Percentiles rank a stretch among this genome's conserved stretches.
Conservation (phyloP, 2,329 filamentous ascomycete species). For the Exophiala aquamarina region DNA sequence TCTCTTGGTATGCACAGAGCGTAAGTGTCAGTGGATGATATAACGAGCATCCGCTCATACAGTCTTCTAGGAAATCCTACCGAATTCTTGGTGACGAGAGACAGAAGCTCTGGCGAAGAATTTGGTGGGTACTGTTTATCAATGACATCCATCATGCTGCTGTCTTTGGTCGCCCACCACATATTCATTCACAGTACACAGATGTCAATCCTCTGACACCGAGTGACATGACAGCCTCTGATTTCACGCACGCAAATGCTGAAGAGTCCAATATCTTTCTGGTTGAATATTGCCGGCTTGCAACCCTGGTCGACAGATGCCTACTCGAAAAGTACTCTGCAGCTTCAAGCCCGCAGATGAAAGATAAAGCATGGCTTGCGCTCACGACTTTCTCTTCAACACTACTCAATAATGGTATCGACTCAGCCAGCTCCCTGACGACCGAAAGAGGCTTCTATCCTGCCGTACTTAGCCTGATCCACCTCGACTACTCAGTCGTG, state of each 20-base stretch:
- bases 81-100: slow-evolving; percentile 8
- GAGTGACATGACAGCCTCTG: slow-evolving; percentile 18
- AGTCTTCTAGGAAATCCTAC: slow-evolving; percentile 21
- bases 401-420: not conserved
- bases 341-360: not conserved
- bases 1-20: slow-evolving; percentile 28
- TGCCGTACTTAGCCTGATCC: not conserved
- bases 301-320: slow-evolving; percentile 3
- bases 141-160: slow-evolving; percentile 27
- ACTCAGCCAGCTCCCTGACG: not conserved
- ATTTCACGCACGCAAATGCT: not conserved
- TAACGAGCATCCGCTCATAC: not conserved
- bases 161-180: slow-evolving; percentile 28
- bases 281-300: slow-evolving; percentile 19
- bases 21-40: slow-evolving; percentile 16
- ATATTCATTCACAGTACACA: slow-evolving; percentile 27
- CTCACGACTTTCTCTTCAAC: not conserved
- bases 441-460: slow-evolving; percentile 1
- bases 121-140: slow-evolving; percentile 27
- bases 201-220: slow-evolving; percentile 22
- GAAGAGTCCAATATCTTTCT: slow-evolving; percentile 10
- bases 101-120: slow-evolving; percentile 21
- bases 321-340: slow-evolving; percentile 3
- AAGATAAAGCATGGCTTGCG: not conserved
- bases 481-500: slow-evolving; percentile 7